A percentile compares a stretch with the other conserved stretches of the same genome.
Conservation (phyloP, 2,329 filamentous ascomycete genomes). For the Fusarium vanettenii region DNA sequence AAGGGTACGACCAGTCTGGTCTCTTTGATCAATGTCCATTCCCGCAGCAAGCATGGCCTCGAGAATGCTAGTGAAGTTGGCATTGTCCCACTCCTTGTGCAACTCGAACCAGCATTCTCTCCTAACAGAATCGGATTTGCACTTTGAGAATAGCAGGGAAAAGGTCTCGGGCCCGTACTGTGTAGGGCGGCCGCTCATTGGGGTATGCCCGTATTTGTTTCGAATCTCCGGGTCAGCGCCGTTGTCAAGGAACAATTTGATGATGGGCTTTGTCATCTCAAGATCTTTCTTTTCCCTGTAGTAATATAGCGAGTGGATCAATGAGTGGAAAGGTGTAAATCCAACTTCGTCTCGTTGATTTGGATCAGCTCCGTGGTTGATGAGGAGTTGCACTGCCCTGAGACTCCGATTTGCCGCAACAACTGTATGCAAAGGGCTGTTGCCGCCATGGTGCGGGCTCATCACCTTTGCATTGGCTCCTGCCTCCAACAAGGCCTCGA, state of each 20-base stretch:
- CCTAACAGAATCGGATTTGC: neutral
- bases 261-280: neutral
- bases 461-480: neutral
- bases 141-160: slow-evolving; percentile 14
- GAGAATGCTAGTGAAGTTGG: slow-evolving; percentile 7
- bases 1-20: slow-evolving; percentile 14
- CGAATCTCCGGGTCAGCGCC: slow-evolving; percentile 20
- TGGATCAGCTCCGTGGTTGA: slow-evolving; percentile 25
- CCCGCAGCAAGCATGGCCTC: slow-evolving; percentile 22
- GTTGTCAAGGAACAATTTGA: slow-evolving; percentile 25
- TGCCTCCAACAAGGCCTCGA: slow-evolving; percentile 17
- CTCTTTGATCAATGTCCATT: slow-evolving; percentile 20
- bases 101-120: slow-evolving; percentile 26
- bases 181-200: neutral
- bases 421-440: slow-evolving; percentile 10
- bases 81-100: rapidly evolving
- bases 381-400: slow-evolving; percentile 15
- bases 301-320: no score
- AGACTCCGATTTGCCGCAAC: neutral
- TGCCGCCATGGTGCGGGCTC: no score
- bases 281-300: neutral
- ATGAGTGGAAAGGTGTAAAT: neutral
- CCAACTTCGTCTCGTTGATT: slow-evolving; percentile 3
- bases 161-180: neutral
- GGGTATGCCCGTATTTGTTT: neutral